phyloP scores from a whole-genome alignment of 768 basidiomycete genomes.

The Paxillus ammoniavirescens region DNA sequence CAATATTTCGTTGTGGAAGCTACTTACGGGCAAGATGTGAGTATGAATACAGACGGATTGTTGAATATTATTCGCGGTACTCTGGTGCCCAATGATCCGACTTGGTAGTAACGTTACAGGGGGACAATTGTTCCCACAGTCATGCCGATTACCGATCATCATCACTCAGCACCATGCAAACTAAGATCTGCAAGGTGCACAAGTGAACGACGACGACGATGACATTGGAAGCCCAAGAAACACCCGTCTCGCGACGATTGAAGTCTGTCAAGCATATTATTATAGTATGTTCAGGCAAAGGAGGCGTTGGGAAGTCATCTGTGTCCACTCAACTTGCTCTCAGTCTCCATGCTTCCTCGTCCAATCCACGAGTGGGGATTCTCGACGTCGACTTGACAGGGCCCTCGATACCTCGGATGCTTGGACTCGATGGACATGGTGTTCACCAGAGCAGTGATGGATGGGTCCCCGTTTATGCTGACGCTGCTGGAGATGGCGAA shows the following conservation, averaged over 20 bases:
- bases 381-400: conserved; percentile 94
- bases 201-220: conserved; percentile 11
- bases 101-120: too few relatives aligned
- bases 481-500: conserved; percentile 48
- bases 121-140: background rate
- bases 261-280: conserved; percentile 78
- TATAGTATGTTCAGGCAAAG: conserved; percentile 94
- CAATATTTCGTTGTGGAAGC: conserved; percentile 20
- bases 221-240: conserved; percentile 34
- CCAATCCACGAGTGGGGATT: conserved; percentile 75
- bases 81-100: too few relatives aligned
- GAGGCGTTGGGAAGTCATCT: conserved; percentile 98
- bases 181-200: too few relatives aligned
- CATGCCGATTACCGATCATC: background rate
- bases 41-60: background rate
- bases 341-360: conserved; percentile 70
- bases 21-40: conserved; percentile 25
- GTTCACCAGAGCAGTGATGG: conserved; percentile 94
- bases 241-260: conserved; percentile 71
- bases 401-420: conserved; percentile 93
- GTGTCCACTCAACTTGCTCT: conserved; percentile 90
- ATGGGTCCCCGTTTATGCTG: conserved; percentile 98
- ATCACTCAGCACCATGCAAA: background rate
- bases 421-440: conserved; percentile 81
- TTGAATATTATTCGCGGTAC: too few relatives aligned